Percentiles rank a stretch among this genome's conserved stretches.
Evolutionary conservation across 768 basidiomycete species (phyloP).

Genomic region (Floccularia luteovirens): DNA sequence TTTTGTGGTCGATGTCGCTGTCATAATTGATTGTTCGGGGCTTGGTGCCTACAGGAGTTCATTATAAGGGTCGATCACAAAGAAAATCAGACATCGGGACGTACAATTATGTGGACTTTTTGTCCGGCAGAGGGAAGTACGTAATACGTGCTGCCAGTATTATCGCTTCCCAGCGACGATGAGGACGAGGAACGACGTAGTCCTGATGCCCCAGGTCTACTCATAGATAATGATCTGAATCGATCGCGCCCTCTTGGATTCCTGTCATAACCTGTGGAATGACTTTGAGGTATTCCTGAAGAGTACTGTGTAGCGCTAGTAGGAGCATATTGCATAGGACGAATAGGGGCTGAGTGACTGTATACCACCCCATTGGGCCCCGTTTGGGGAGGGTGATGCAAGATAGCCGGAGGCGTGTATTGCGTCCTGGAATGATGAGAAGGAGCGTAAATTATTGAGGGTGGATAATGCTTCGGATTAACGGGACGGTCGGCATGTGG

Average conservation of each 20-base stretch:
- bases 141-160: slow-evolving; percentile 70
- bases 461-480: slow-evolving; percentile 36
- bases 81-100: slow-evolving; percentile 19
- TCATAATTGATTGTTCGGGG: slow-evolving; percentile 45
- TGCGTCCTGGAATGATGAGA: slow-evolving; percentile 36
- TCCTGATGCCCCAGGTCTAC: slow-evolving; percentile 7
- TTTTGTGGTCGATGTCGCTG: slow-evolving; percentile 52
- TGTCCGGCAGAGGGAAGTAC: slow-evolving; percentile 65
- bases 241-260: no score
- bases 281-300: slow-evolving; percentile 24
- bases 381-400: slow-evolving; percentile 44
- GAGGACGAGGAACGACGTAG: slow-evolving; percentile 21
- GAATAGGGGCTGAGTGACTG: slow-evolving; percentile 52
- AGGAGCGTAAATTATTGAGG: slow-evolving; percentile 54
- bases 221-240: slow-evolving; percentile 7
- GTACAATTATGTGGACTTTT: slow-evolving; percentile 68
- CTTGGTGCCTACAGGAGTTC: slow-evolving; percentile 23
- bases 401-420: slow-evolving; percentile 55
- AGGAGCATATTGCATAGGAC: slow-evolving; percentile 30
- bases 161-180: slow-evolving; percentile 38
- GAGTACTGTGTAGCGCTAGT: slow-evolving; percentile 35
- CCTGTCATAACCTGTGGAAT: slow-evolving; percentile 20
- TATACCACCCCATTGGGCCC: slow-evolving; percentile 58
- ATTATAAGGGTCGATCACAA: slow-evolving; percentile 9
- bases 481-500: slow-evolving; percentile 8